phyloP scores from a whole-genome alignment of 306 rosid species.

The Vigna trinervia region DNA sequence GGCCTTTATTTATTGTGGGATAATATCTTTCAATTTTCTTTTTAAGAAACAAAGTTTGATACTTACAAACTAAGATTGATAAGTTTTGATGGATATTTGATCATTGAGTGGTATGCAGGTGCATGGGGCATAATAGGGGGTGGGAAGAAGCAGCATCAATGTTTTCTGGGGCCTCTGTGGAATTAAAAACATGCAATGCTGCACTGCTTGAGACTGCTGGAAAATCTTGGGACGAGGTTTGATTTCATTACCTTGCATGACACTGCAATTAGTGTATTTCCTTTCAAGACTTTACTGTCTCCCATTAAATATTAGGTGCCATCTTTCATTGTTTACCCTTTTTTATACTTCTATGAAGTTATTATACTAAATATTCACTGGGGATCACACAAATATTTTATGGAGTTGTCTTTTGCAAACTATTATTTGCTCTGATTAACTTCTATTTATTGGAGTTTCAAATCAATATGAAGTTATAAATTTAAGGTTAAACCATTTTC shows the following conservation, averaged over 20 bases:
- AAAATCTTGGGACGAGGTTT: conserved; percentile 94
- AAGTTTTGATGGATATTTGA: conserved; percentile 34
- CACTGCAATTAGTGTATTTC: not conserved
- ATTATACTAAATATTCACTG: conserved; percentile 3
- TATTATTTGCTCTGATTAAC: conserved; percentile 19
- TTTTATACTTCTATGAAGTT: conserved; percentile 2
- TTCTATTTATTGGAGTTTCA: not conserved
- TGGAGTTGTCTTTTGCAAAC: conserved; percentile 9
- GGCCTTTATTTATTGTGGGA: not conserved
- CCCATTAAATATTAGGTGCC: conserved; percentile 24
- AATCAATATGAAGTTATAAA: not conserved
- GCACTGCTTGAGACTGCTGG: conserved; percentile 92
- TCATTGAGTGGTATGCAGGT: conserved; percentile 64
- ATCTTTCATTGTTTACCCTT: not conserved
- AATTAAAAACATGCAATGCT: conserved; percentile 89
- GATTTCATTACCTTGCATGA: conserved; percentile 39
- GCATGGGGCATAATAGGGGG: conserved; percentile 98
- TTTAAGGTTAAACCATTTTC: not conserved
- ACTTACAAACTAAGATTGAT: conserved; percentile 10
- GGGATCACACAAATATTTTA: not conserved
- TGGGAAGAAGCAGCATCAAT: conserved; percentile 99
- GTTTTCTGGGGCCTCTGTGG: conserved; percentile 83
- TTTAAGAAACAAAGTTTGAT: not conserved
- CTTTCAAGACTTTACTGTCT: conserved; percentile 32
- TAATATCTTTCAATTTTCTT: conserved; percentile 17